phyloP scores from a whole-genome alignment of 1,284 basidiomycete genomes.

The Cryptococcus depauperatus region DNA sequence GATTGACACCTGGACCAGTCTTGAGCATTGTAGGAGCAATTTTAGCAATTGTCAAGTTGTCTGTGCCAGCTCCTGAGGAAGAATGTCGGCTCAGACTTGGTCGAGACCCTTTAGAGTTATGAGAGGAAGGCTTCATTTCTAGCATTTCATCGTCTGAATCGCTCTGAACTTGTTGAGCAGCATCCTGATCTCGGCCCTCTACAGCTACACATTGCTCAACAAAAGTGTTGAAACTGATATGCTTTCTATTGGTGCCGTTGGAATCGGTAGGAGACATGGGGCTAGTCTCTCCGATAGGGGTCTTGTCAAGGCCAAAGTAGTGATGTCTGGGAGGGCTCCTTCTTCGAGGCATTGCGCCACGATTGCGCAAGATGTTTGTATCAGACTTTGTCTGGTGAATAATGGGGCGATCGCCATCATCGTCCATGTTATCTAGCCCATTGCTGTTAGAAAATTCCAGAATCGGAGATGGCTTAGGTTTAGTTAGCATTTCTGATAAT shows the following conservation, averaged over 20 bases:
- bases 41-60: slow-evolving; percentile 80
- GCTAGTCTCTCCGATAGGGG: slow-evolving; percentile 5
- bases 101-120: slow-evolving; percentile 25
- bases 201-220: slow-evolving; percentile 98
- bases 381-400: slow-evolving; percentile 75
- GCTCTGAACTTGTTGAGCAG: slow-evolving; percentile 25
- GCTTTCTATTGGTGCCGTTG: slow-evolving; percentile 51
- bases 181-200: slow-evolving; percentile 46
- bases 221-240: slow-evolving; percentile 97
- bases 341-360: slow-evolving; percentile 13
- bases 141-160: slow-evolving; percentile 55
- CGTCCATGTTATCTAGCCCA: slow-evolving; percentile 42
- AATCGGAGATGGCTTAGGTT: slow-evolving; percentile 53
- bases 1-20: slow-evolving; percentile 49
- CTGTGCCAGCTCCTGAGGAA: slow-evolving; percentile 37
- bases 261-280: slow-evolving; percentile 1
- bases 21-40: slow-evolving; percentile 92
- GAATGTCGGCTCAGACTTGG: slow-evolving; percentile 33
- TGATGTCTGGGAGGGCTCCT: slow-evolving; percentile 18
- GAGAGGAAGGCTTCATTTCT: slow-evolving; percentile 52
- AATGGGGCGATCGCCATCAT: slow-evolving; percentile 46
- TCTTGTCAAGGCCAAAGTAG: slow-evolving; percentile 6
- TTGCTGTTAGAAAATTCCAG: slow-evolving; percentile 42
- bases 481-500: slow-evolving; percentile 73
- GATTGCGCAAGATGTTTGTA: slow-evolving; percentile 54